Evolutionary conservation across 768 basidiomycete genomes (phyloP).

Genomic region (Boletus bicolor): DNA sequence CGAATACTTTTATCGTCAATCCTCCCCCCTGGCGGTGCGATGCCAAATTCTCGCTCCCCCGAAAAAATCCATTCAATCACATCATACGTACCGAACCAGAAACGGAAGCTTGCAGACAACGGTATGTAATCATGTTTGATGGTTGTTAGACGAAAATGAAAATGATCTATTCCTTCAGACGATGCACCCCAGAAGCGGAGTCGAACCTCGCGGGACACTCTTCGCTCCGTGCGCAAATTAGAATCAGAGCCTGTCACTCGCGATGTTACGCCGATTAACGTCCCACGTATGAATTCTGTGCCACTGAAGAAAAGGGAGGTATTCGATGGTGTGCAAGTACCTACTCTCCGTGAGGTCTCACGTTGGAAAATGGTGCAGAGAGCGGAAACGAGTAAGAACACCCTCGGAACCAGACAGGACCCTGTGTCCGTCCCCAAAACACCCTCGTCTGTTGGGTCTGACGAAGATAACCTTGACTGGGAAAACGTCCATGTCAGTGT

Average conservation of each 20-base stretch:
- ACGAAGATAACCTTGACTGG: slow-evolving; percentile 32
- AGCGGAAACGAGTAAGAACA: neutral
- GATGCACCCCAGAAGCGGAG: slow-evolving; percentile 22
- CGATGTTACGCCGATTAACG: slow-evolving; percentile 16
- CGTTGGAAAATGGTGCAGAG: slow-evolving; percentile 4
- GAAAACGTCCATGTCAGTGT: slow-evolving; percentile 23
- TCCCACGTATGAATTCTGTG: slow-evolving; percentile 23
- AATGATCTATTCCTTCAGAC: slow-evolving; percentile 15
- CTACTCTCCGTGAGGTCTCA: slow-evolving; percentile 19
- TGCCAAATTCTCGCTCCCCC: neutral
- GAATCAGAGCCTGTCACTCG: slow-evolving; percentile 31
- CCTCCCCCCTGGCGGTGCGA: neutral
- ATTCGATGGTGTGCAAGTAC: slow-evolving; percentile 33
- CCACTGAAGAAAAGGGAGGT: slow-evolving; percentile 20
- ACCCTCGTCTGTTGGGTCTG: slow-evolving; percentile 8
- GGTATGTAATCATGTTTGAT: slow-evolving; percentile 6
- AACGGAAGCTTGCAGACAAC: slow-evolving; percentile 10
- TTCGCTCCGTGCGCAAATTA: slow-evolving; percentile 14
- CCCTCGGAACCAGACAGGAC: neutral
- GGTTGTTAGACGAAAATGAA: neutral
- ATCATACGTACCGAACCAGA: neutral
- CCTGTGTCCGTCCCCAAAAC: neutral
- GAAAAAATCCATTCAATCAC: neutral
- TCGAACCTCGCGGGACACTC: slow-evolving; percentile 11
- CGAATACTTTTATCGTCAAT: neutral